Conservation (phyloP, 192 early-diverging fungal species). For the Cetraspora pellucida region DNA sequence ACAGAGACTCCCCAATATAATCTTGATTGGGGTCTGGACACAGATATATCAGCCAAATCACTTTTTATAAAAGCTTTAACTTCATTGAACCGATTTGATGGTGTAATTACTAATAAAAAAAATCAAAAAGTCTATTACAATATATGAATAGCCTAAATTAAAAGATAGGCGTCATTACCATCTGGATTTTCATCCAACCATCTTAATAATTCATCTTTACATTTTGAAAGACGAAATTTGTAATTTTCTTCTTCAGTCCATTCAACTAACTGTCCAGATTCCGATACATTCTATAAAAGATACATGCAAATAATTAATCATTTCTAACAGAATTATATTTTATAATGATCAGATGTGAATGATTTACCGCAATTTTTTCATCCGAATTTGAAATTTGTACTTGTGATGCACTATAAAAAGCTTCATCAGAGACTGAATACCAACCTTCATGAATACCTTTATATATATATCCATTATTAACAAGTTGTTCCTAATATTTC, state of each 20-base stretch:
- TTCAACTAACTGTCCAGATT: slow-evolving; percentile 83
- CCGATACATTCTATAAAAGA: slow-evolving; percentile 66
- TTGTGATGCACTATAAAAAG: slow-evolving; percentile 78
- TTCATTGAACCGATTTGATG: slow-evolving; percentile 65
- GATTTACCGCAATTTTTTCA: too few species aligned
- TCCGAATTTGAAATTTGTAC: too few species aligned
- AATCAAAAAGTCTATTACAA: background rate
- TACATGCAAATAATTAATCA: too few species aligned
- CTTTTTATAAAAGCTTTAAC: slow-evolving; percentile 61
- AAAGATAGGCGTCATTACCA: slow-evolving; percentile 36
- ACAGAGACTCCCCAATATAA: slow-evolving; percentile 92
- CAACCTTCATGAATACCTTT: slow-evolving; percentile 90
- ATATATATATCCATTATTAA: slow-evolving; percentile 79
- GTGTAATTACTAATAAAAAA: slow-evolving; percentile 59
- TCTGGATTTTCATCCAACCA: slow-evolving; percentile 75
- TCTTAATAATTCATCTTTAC: slow-evolving; percentile 58
- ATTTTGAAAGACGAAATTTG: slow-evolving; percentile 79
- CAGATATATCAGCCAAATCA: slow-evolving; percentile 75
- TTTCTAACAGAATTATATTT: too few species aligned
- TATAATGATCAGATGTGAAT: too few species aligned
- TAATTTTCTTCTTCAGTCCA: slow-evolving; percentile 94
- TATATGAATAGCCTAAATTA: background rate
- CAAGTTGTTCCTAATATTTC: slow-evolving; percentile 58
- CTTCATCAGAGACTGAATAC: slow-evolving; percentile 96
- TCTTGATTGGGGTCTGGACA: slow-evolving; percentile 79